Evolutionary conservation across 805 yeast species (phyloP).

Genomic region (Candida oleophila): DNA sequence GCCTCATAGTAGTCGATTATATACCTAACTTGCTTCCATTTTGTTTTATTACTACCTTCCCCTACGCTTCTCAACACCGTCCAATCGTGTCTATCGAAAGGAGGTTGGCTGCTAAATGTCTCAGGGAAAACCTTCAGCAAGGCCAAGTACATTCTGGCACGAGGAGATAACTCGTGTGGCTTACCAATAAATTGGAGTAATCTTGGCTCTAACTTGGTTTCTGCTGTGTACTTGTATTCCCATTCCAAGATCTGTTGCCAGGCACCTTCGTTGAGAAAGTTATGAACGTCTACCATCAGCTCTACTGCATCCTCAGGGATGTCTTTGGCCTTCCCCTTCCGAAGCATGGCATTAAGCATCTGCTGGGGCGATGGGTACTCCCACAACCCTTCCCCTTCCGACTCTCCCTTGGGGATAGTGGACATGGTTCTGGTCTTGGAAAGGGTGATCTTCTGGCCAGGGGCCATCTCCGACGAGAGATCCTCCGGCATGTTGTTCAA

Average conservation of each 20-base stretch:
- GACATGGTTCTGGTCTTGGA: slow-evolving; percentile 85
- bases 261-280: slow-evolving; percentile 94
- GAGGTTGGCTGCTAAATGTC: slow-evolving; percentile 72
- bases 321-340: slow-evolving; percentile 86
- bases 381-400: slow-evolving; percentile 75
- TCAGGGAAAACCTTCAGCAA: slow-evolving; percentile 73
- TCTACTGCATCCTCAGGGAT: slow-evolving; percentile 95
- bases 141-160: slow-evolving; percentile 68
- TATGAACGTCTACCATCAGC: slow-evolving; percentile 95
- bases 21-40: slow-evolving; percentile 77
- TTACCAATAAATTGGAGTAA: slow-evolving; percentile 86
- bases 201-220: slow-evolving; percentile 64
- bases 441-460: slow-evolving; percentile 76
- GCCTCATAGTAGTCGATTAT: slow-evolving; percentile 97
- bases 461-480: slow-evolving; percentile 62
- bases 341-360: slow-evolving; percentile 96
- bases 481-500: slow-evolving; percentile 84
- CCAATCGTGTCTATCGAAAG: slow-evolving; percentile 99
- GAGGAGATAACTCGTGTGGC: slow-evolving; percentile 83
- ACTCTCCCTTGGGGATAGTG: slow-evolving; percentile 80
- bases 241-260: slow-evolving; percentile 93
- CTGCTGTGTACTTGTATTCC: slow-evolving; percentile 72
- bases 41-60: slow-evolving; percentile 19
- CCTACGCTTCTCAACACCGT: slow-evolving; percentile 74
- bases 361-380: slow-evolving; percentile 99